These are phyloP conservation scores for Scheffersomyces parashehatae DNA, from an alignment of 1,139 yeast species.

Conservation along the genomic window DNA sequence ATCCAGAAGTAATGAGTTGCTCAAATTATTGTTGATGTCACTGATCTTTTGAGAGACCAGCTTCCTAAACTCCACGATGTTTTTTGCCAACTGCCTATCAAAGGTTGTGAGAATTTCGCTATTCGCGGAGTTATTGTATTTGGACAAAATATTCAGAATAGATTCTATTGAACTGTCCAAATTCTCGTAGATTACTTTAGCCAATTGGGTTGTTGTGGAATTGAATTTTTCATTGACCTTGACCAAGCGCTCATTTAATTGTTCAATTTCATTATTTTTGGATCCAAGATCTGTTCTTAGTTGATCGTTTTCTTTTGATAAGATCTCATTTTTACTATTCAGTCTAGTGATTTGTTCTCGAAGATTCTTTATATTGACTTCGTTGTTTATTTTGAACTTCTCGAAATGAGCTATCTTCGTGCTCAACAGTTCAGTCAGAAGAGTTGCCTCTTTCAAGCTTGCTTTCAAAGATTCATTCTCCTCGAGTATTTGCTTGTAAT, in stretches of 20 bases:
- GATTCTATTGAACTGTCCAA: constrained; percentile 11
- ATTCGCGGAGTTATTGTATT: constrained; percentile 4
- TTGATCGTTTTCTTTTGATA: neutral
- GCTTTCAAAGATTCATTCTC: constrained; percentile 28
- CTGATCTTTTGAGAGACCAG: constrained; percentile 4
- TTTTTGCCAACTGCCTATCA: constrained; percentile 6
- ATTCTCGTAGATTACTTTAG: constrained; percentile 14
- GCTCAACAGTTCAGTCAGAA: constrained; percentile 5
- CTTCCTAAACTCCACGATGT: constrained; percentile 5
- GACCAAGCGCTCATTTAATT: constrained; percentile 9
- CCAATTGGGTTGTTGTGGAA: constrained; percentile 13
- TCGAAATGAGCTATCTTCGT: constrained; percentile 4
- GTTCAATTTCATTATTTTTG: constrained; percentile 8
- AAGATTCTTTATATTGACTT: neutral
- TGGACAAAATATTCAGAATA: constrained; percentile 7
- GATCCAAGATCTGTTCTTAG: constrained; percentile 1
- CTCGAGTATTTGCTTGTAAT: constrained; percentile 51
- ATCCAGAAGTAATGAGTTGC: constrained; percentile 10
- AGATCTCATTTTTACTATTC: neutral
- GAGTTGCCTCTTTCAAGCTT: constrained; percentile 21
- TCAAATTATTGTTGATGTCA: constrained; percentile 6
- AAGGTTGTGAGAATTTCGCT: constrained; percentile 8
- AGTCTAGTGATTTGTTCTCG: neutral
- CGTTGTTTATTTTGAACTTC: constrained; percentile 1
- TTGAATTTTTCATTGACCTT: constrained; percentile 12